Conservation (phyloP, 129 eudicot genomes). For the Flaveria trinervia region DNA sequence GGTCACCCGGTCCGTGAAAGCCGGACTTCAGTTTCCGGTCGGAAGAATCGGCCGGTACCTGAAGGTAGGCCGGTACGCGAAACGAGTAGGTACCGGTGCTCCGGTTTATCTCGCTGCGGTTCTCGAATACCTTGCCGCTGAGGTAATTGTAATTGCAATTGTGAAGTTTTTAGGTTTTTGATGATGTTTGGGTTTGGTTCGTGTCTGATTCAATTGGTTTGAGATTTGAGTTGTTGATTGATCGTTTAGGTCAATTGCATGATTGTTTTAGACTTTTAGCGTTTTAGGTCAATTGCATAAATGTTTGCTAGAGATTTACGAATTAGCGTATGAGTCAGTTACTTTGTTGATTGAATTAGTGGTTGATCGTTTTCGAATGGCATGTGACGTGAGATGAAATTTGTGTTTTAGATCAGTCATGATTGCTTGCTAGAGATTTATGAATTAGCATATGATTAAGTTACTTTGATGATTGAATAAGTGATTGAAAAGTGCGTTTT, state of each 20-base stretch:
- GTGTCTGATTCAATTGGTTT: no score
- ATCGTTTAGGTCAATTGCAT: no score
- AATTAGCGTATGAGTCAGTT: background rate
- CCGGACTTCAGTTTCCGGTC: constrained; percentile 71
- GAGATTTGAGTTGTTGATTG: no score
- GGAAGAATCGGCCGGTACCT: constrained; percentile 63
- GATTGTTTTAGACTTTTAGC: no score
- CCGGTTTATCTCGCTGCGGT: constrained; percentile 67
- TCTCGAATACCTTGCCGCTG: constrained; percentile 73
- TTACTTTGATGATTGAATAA: no score
- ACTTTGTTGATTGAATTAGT: no score
- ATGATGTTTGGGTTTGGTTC: background rate
- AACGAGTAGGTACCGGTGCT: constrained; percentile 62
- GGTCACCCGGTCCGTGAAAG: constrained; percentile 54
- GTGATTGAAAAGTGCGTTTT: no score
- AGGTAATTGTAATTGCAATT: constrained; percentile 52
- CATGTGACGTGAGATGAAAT: no score
- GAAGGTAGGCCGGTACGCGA: constrained; percentile 52
- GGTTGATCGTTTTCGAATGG: background rate
- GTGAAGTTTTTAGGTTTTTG: background rate
- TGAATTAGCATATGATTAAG: no score
- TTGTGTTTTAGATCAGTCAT: no score
- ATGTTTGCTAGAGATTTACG: no score
- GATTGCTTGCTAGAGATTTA: background rate
- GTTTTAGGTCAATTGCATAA: no score